These are phyloP conservation scores for Coniella lustricola DNA, from an alignment of 2,329 filamentous ascomycete genomes.

Conservation along the genomic window DNA sequence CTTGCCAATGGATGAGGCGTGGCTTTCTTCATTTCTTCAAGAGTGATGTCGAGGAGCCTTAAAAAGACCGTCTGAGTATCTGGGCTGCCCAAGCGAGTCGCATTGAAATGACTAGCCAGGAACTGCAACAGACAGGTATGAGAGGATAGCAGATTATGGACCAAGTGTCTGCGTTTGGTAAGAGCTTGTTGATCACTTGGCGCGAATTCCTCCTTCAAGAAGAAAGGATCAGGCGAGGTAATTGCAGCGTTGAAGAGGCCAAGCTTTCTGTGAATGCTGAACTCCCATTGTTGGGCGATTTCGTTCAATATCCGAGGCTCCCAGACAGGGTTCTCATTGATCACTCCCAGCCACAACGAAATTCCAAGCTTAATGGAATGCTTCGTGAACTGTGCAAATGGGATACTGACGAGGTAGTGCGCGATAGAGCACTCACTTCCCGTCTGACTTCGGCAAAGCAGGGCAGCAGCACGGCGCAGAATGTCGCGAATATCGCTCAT, in stretches of 20 bases:
- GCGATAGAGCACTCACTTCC: slow-evolving; percentile 72
- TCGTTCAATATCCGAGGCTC: slow-evolving; percentile 80
- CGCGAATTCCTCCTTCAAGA: slow-evolving; percentile 83
- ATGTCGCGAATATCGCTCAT: slow-evolving; percentile 72
- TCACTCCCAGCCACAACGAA: slow-evolving; percentile 92
- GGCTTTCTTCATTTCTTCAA: slow-evolving; percentile 65
- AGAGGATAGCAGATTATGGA: slow-evolving; percentile 78
- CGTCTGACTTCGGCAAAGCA: slow-evolving; percentile 67
- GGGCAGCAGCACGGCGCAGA: slow-evolving; percentile 73
- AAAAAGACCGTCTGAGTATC: slow-evolving; percentile 78
- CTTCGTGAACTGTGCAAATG: slow-evolving; percentile 88
- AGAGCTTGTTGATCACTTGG: slow-evolving; percentile 76
- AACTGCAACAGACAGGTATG: slow-evolving; percentile 84
- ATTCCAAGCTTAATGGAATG: slow-evolving; percentile 93
- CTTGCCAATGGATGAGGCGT: slow-evolving; percentile 78
- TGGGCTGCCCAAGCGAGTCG: slow-evolving; percentile 75
- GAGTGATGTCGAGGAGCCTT: slow-evolving; percentile 71
- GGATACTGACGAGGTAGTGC: slow-evolving; percentile 84
- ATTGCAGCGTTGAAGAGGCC: slow-evolving; percentile 75
- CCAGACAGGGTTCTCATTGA: slow-evolving; percentile 88
- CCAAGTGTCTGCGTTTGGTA: slow-evolving; percentile 66
- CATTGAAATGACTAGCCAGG: slow-evolving; percentile 89
- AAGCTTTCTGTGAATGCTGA: slow-evolving; percentile 65
- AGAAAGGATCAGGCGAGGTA: slow-evolving; percentile 75
- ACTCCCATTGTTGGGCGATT: slow-evolving; percentile 86